phyloP scores from a whole-genome alignment of 2,329 filamentous ascomycete species.

The Cryphonectria carpinicola region DNA sequence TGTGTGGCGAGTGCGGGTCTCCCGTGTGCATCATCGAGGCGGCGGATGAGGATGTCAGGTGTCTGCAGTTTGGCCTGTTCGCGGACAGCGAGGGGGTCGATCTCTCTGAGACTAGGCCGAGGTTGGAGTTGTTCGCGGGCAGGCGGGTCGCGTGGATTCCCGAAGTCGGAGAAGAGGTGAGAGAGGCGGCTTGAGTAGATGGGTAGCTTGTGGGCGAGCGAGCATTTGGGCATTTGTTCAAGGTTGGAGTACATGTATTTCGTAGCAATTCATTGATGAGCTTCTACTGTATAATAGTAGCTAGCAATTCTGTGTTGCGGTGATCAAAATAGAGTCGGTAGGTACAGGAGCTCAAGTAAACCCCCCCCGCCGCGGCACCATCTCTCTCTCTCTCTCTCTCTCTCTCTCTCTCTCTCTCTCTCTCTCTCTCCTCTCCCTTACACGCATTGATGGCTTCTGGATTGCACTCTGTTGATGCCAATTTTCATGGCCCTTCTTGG shows the following conservation, averaged over 20 bases:
- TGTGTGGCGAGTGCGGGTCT: constrained; percentile 27
- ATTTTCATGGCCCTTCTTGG: not conserved
- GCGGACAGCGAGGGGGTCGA: constrained; percentile 17
- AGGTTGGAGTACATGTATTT: not conserved
- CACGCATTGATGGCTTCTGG: not conserved
- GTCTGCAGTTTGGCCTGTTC: constrained; percentile 26
- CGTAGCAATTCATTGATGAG: not conserved
- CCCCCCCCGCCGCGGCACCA: no score
- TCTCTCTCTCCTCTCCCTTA: not conserved
- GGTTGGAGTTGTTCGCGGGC: constrained; percentile 24
- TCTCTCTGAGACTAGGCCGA: constrained; percentile 12
- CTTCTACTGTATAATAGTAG: not conserved
- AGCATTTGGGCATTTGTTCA: not conserved
- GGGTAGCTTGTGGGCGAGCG: not conserved
- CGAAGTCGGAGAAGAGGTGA: constrained; percentile 25
- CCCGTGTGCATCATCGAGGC: constrained; percentile 27
- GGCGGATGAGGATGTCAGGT: constrained; percentile 11
- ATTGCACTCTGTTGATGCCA: not conserved
- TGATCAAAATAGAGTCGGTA: not conserved
- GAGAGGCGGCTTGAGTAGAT: constrained; percentile 14
- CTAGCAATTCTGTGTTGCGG: not conserved
- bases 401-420: not conserved
- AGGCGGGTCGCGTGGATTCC: constrained; percentile 23
- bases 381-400: not conserved
- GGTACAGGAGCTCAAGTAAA: not conserved